Evolutionary conservation across 805 yeast species (phyloP).

Genomic region (Ogataea pilisensis): DNA sequence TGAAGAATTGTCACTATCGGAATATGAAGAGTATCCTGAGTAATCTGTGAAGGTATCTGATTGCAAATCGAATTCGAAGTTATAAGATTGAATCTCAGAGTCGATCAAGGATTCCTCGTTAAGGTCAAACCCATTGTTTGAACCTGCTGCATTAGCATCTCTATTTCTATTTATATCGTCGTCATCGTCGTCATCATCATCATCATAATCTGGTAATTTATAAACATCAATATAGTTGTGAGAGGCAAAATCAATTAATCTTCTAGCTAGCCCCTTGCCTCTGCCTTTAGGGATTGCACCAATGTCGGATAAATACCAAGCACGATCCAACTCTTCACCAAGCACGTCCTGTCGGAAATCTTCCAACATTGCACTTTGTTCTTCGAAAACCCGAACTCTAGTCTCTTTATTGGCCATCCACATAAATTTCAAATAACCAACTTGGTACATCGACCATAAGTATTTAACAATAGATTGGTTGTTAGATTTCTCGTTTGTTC

Average conservation of each 20-base stretch:
- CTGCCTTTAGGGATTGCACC: constrained; percentile 55
- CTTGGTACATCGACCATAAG: constrained; percentile 31
- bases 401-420: constrained; percentile 39
- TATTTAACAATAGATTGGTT: constrained; percentile 29
- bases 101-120: constrained; percentile 28
- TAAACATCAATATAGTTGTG: constrained; percentile 39
- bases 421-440: constrained; percentile 31
- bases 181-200: constrained; percentile 15
- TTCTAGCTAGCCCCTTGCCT: constrained; percentile 56
- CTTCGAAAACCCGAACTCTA: constrained; percentile 46
- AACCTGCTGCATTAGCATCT: constrained; percentile 6
- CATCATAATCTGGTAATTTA: constrained; percentile 20
- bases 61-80: constrained; percentile 31
- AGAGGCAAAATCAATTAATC: constrained; percentile 46
- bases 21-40: constrained; percentile 30
- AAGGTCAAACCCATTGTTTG: constrained; percentile 10
- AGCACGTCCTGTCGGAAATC: constrained; percentile 42
- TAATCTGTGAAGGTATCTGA: constrained; percentile 32
- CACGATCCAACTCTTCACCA: constrained; percentile 34
- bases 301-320: constrained; percentile 58
- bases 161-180: constrained; percentile 9
- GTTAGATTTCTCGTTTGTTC: constrained; percentile 7
- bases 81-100: constrained; percentile 32
- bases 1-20: constrained; percentile 30
- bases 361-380: constrained; percentile 44